Percentiles rank a stretch among this genome's conserved stretches.
These are phyloP conservation scores for Xylaria sp. DNA, from an alignment of 2,329 filamentous ascomycete species.

Conservation along the genomic window DNA sequence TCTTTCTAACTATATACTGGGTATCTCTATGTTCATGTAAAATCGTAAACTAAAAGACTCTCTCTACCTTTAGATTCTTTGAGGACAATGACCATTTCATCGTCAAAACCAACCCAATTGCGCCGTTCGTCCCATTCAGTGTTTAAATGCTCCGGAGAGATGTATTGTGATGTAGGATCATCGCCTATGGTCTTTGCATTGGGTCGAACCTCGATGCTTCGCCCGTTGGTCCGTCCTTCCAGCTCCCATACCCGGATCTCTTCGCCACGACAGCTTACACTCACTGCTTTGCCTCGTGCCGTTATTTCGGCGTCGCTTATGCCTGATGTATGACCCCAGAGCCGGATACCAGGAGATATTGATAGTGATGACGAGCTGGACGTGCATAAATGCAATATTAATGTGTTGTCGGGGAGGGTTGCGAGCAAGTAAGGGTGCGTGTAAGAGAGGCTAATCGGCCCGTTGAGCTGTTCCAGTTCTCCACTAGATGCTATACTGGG, in stretches of 20 bases:
- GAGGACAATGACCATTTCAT: conserved; percentile 88
- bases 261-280: conserved; percentile 80
- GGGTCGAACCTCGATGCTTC: conserved; percentile 58
- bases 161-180: conserved; percentile 23
- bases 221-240: conserved; percentile 67
- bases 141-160: background rate
- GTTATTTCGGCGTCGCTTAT: conserved; percentile 87
- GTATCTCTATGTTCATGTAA: conserved; percentile 55
- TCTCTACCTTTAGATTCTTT: conserved; percentile 75
- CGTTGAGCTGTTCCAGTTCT: conserved; percentile 34
- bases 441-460: conserved; percentile 71
- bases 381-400: conserved; percentile 81
- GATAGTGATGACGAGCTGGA: conserved; percentile 70
- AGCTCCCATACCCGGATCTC: conserved; percentile 89
- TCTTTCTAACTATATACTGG: conserved; percentile 4
- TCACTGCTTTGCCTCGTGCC: conserved; percentile 84
- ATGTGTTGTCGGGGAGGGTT: conserved; percentile 84
- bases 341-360: conserved; percentile 74
- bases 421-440: conserved; percentile 84
- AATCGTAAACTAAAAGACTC: conserved; percentile 84
- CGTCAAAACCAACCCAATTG: conserved; percentile 85
- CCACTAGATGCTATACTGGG: background rate
- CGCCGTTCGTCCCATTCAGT: conserved; percentile 52
- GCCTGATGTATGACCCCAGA: conserved; percentile 92
- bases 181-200: conserved; percentile 38